A percentile compares a stretch with the other conserved stretches of the same genome.
These are phyloP conservation scores for Whalleya microplaca DNA, from an alignment of 2,329 filamentous ascomycete genomes.

Conservation along the genomic window DNA sequence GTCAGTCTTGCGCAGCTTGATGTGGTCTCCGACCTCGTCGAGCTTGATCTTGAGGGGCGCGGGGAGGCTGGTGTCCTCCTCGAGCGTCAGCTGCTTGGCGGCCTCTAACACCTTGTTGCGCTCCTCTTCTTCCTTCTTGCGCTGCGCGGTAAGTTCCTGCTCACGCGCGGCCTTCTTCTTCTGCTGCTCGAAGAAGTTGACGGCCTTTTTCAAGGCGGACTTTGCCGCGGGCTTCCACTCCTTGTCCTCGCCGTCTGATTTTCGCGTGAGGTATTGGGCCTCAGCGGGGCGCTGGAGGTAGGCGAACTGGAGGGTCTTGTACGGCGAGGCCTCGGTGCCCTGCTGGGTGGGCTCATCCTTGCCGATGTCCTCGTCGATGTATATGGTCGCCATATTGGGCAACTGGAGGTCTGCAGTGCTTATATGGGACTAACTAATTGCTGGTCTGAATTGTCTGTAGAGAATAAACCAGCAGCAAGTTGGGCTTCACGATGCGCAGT, in stretches of 20 bases:
- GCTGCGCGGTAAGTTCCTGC: not conserved
- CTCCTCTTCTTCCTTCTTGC: not conserved
- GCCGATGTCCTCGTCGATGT: slow-evolving; percentile 20
- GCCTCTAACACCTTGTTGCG: not conserved
- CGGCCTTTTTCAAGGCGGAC: not conserved
- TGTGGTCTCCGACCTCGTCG: not conserved
- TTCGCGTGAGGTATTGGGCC: slow-evolving; percentile 17
- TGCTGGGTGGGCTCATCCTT: slow-evolving; percentile 15
- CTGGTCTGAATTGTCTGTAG: not conserved
- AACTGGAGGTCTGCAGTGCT: not conserved
- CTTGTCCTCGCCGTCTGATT: not conserved
- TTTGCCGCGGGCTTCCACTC: not conserved
- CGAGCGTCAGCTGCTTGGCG: not conserved
- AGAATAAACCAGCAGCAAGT: no score
- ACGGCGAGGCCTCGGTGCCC: slow-evolving; percentile 15
- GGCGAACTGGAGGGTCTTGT: slow-evolving; percentile 23
- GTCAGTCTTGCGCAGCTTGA: not conserved
- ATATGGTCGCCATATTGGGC: slow-evolving; percentile 19
- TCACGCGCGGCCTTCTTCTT: not conserved
- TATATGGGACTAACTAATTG: not conserved
- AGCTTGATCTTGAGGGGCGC: not conserved
- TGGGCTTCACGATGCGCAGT: no score
- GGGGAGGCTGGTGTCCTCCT: not conserved
- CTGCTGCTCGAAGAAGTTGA: not conserved
- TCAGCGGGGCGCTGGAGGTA: slow-evolving; percentile 19